Evolutionary conservation across 75 land plant species (phyloP), one percentile per base, ranked within the genome.

Genomic region (Selaginella moellendorffii): DNA sequence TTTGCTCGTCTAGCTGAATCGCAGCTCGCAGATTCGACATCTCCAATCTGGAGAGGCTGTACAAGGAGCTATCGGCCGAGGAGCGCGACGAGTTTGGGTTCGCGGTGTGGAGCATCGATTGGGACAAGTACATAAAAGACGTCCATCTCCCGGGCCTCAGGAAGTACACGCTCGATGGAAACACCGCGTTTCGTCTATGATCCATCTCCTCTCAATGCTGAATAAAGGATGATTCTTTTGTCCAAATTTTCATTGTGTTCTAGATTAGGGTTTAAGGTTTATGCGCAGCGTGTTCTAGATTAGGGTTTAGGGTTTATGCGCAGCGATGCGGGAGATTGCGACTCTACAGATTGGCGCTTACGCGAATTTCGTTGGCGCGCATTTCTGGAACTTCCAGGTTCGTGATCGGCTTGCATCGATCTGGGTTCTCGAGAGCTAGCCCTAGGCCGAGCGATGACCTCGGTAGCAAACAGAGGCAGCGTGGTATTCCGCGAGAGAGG

Each of bases 381-480:
- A 88, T 68, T 86, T 89, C 65, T 93, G 98, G 98, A 93, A 93
- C 67, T 87, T 91, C 46, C 97, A 92, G 90, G 97, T 91, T 68
- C n/a, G 18, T 24, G 10, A 36, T 14, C 5, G 10, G 46, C 46
- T 5, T 36, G 46, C 46, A 36, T 36, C n/a, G n/a, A n/a, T n/a
- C n/a, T n/a, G n/a, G n/a, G n/a, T n/a, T n/a, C n/a, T n/a, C n/a
- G n/a, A 36, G 10, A 14, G 46, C 5, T 5, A 5, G 46, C 46
- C 46, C 46, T 36, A 36, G 46, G 46, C 46, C 46, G 46, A 36
- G 46, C 46, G 46, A 14, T 36, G 46, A 36, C 46, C 46, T 36
- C 46, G 46, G 14, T n/a, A 21, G n/a, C 0, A 10, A 36, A 10
- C 19, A 2, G 54, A 5, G n/a, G 29, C 19, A 0, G 26, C 66